Evolutionary conservation across 345 rosid species (phyloP).

Genomic region (Arabis alpina): DNA sequence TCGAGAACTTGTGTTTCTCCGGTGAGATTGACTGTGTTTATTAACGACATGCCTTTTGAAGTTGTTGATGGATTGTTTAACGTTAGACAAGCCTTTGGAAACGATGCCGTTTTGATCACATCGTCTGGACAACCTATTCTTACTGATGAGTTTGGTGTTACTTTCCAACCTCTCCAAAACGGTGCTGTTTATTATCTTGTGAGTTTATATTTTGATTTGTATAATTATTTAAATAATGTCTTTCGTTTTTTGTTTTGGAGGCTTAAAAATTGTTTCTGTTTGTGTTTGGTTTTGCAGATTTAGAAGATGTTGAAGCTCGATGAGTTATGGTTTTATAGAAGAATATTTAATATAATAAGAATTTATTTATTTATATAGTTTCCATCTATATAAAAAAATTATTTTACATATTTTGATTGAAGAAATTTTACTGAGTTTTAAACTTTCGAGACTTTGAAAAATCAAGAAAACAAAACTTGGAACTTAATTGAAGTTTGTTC

Average conservation of each 20-base stretch:
- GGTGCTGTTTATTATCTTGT: slow-evolving; percentile 81
- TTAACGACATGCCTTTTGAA: slow-evolving; percentile 79
- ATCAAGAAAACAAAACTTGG: background rate
- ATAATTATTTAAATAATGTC: background rate
- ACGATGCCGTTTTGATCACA: slow-evolving; percentile 66
- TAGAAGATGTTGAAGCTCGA: slow-evolving; percentile 21
- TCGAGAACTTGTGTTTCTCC: slow-evolving; percentile 11
- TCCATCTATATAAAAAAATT: background rate
- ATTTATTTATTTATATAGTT: slow-evolving; percentile 8
- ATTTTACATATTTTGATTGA: background rate
- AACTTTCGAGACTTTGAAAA: slow-evolving; percentile 13
- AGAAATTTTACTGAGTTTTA: background rate
- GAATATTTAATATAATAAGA: background rate
- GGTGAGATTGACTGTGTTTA: slow-evolving; percentile 63
- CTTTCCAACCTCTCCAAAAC: slow-evolving; percentile 76
- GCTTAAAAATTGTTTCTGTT: background rate
- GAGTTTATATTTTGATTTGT: background rate
- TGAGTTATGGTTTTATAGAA: background rate
- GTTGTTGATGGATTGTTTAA: slow-evolving; percentile 67
- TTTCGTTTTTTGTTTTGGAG: background rate
- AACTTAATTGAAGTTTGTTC: slow-evolving; percentile 16
- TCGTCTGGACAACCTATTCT: slow-evolving; percentile 76
- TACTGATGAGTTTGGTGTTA: slow-evolving; percentile 81
- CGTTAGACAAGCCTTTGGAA: slow-evolving; percentile 82
- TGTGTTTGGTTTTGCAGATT: slow-evolving; percentile 37